These are phyloP conservation scores for Aureobasidium leucospermi DNA, from an alignment of 2,329 filamentous ascomycete genomes.

Conservation along the genomic window DNA sequence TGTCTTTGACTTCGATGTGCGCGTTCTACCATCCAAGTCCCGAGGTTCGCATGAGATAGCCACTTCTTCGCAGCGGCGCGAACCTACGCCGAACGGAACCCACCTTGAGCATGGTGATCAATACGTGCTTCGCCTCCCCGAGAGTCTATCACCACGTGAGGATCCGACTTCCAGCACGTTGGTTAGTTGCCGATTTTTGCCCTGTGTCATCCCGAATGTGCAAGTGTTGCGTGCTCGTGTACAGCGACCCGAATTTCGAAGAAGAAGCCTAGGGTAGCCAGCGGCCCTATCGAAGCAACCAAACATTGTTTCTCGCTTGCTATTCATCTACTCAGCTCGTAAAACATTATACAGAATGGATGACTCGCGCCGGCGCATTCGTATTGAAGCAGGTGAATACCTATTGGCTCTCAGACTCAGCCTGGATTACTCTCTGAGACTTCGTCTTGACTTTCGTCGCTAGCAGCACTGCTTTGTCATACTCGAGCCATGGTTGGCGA, in stretches of 20 bases:
- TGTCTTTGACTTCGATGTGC: neutral
- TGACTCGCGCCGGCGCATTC: neutral
- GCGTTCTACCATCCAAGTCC: neutral
- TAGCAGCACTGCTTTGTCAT: neutral
- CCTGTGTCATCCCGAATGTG: neutral
- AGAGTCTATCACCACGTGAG: slow-evolving; percentile 4
- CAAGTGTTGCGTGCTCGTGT: slow-evolving; percentile 10
- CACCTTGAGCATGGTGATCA: slow-evolving; percentile 1
- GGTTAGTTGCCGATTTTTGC: neutral
- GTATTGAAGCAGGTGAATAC: neutral
- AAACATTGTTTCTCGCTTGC: neutral
- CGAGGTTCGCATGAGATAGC: neutral
- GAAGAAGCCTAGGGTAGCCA: neutral
- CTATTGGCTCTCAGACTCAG: neutral
- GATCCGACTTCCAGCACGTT: neutral
- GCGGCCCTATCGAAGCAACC: neutral
- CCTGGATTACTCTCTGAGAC: neutral
- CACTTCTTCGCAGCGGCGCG: neutral
- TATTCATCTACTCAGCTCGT: neutral
- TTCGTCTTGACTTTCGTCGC: neutral
- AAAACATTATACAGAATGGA: neutral
- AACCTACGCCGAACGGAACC: neutral
- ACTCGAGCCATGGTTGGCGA: neutral
- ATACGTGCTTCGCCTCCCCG: slow-evolving; percentile 6
- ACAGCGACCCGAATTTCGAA: neutral